Base-by-base conservation (phyloP, 169 alveolate species). In the Cryptosporidium parvum region DNA sequence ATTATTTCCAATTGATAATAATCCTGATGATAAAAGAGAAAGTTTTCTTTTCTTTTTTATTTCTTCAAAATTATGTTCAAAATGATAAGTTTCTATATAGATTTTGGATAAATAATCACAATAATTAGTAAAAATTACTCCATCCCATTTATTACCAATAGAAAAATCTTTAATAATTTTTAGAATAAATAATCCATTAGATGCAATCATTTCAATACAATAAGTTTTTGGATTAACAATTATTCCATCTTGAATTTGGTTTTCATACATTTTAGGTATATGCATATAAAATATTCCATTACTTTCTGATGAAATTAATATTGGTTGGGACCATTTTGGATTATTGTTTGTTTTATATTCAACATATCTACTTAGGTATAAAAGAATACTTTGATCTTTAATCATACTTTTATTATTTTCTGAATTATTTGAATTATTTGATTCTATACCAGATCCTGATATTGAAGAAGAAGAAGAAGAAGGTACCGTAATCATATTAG, bases 261-360 rank as follows among this genome's bases (percentile, higher is more conserved):
- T 29, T 18, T 29, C 45, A 3, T 12, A 9, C 26, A 42, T 48
- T 14, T 65, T 37, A 5, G 89, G 89, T n/a, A 80, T 62, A 18
- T 61, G 59, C 33, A 80, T 58, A 16, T 80, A 80, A 65, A 45
- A 80, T 35, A 80, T 80, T 42, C 89, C 89, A 23, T 59, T 65
- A 45, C 80, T 44, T 65, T 80, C 89, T 10, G 80, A 62, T 6
- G 89, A 80, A 37, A 80, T 80, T 6, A 62, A 3, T 42, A 80
- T 65, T 39, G 89, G 89, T n/a, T 61, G 89, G 10, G 89, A 80
- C 89, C 89, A 80, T 21, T 67, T 61, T 39, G 51, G 37, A 29
- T 33, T 42, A n/a, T 80, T 45, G 14, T 1, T 23, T 26, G 12
- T 65, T 31, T 75, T 59, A 0, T 4, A 1, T 6, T 6, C 48